Percentiles rank a stretch among this genome's conserved stretches.
Evolutionary conservation across 805 yeast species (phyloP).

Genomic region (Pichia insulana): DNA sequence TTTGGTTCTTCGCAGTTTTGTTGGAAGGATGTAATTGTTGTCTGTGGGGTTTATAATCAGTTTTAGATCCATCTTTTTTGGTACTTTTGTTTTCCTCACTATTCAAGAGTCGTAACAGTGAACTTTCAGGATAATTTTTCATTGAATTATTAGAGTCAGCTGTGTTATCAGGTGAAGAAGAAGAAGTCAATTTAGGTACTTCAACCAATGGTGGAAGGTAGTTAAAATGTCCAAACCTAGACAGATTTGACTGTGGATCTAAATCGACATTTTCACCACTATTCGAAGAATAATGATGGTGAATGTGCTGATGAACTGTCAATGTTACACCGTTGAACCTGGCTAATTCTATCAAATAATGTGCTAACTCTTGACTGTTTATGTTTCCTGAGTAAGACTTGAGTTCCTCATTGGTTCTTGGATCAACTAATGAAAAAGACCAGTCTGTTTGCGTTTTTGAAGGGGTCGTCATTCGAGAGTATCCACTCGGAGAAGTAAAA

Average conservation of each 20-base stretch:
- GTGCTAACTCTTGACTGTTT: conserved; percentile 44
- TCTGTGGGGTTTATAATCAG: conserved; percentile 8
- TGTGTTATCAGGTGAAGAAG: conserved; percentile 35
- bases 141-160: conserved; percentile 17
- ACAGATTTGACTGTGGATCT: conserved; percentile 46
- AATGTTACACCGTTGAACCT: conserved; percentile 47
- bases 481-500: neutral
- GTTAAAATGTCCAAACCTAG: conserved; percentile 63
- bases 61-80: neutral
- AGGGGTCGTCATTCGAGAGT: conserved; percentile 17
- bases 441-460: conserved; percentile 41
- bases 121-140: conserved; percentile 28
- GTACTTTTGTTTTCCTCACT: conserved; percentile 13
- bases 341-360: conserved; percentile 52
- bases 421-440: conserved; percentile 47
- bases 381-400: conserved; percentile 41
- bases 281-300: conserved; percentile 60
- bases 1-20: neutral
- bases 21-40: conserved; percentile 11
- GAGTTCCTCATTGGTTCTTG: conserved; percentile 34
- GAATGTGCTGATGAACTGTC: conserved; percentile 79
- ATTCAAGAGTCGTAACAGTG: conserved; percentile 38
- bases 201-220: conserved; percentile 63
- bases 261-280: conserved; percentile 17
- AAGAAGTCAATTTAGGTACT: conserved; percentile 60